Base-by-base conservation (phyloP, 2,329 filamentous ascomycete genomes). In the Pseudogymnoascus verrucosus region DNA sequence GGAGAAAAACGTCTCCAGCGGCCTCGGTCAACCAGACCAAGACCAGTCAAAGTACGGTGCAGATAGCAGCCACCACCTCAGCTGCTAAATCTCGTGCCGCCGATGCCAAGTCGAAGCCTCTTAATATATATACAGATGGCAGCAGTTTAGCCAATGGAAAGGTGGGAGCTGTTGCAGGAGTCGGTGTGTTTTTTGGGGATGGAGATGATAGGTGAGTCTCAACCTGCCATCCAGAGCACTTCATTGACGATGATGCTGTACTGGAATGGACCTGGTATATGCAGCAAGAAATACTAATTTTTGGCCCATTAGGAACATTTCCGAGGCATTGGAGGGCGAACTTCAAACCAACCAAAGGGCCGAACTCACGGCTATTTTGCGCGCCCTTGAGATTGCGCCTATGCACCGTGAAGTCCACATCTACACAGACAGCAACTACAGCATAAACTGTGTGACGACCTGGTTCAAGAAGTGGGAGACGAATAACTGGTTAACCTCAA, bases 261-360 rank as follows among this genome's bases (percentile, higher is more conserved):
- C 23, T 54, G 12, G 12, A 4, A 5, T 5, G 44, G 14, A 5
- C 44, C 5, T 61, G 21, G 21, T 54, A 64, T 42, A 21, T 34
- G 11, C 39, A 5, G 28, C 14, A 31, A n/a, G 21, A 60, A 60
- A 28, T 47, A 8, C 12, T 59, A 42, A 5, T 62, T 66, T 66
- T 69, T 10, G n/a, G 2, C 4, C 16, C n/a, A 73, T 74, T 70
- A 87, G 85, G 68, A 89, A 89, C 70, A 76, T 75, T 34, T 73
- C 73, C 14, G 73, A 74, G 63, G 65, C 68, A 36, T 66, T 75
- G 1, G 61, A 67, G 40, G 73, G 73, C 16, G 23, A 26, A 4
- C 63, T 82, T 8, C 95, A 98, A 76, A 98, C 95, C 0, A 99
- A 99, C 74, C 91, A 98, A 75, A 89, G 95, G 2, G 95, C 93